Conservation (phyloP, 129 eudicot species). For the Lactuca sativa region DNA sequence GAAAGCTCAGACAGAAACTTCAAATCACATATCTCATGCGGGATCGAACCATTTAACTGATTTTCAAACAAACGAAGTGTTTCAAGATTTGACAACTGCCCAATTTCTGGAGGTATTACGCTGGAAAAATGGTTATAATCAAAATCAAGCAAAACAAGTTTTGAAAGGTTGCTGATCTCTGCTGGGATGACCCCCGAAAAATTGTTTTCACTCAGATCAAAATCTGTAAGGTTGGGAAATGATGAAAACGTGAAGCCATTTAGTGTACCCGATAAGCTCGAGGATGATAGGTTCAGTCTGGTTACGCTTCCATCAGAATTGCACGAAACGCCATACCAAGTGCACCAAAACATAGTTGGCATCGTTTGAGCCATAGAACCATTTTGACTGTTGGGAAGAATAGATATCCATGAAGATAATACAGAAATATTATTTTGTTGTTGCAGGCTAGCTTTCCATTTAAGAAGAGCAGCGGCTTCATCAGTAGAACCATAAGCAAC, state of each 20-base stretch:
- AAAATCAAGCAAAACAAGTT: conserved; percentile 34
- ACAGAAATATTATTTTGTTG: not conserved
- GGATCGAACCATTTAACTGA: conserved; percentile 32
- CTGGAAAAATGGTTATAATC: conserved; percentile 28
- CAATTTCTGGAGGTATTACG: conserved; percentile 32
- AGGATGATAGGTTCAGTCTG: conserved; percentile 25
- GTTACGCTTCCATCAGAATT: conserved; percentile 17
- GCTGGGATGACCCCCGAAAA: conserved; percentile 30
- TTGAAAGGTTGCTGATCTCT: conserved; percentile 19
- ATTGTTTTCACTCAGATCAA: conserved; percentile 32
- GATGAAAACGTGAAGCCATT: conserved; percentile 32
- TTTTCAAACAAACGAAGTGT: conserved; percentile 21
- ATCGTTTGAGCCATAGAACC: not conserved
- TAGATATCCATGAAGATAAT: conserved; percentile 20
- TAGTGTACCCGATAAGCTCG: conserved; percentile 25
- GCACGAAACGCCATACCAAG: conserved; percentile 38
- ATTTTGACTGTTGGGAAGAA: not conserved
- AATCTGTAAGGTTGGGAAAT: conserved; percentile 21
- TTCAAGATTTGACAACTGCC: conserved; percentile 25
- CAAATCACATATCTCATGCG: conserved; percentile 8
- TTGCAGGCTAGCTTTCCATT: conserved; percentile 28
- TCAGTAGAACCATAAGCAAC: not conserved
- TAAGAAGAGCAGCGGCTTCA: conserved; percentile 22
- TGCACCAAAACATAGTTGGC: conserved; percentile 14
- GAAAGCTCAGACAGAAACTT: conserved; percentile 1